Conservation (phyloP, 805 yeast species). For the Suhomyces pyralidae region DNA sequence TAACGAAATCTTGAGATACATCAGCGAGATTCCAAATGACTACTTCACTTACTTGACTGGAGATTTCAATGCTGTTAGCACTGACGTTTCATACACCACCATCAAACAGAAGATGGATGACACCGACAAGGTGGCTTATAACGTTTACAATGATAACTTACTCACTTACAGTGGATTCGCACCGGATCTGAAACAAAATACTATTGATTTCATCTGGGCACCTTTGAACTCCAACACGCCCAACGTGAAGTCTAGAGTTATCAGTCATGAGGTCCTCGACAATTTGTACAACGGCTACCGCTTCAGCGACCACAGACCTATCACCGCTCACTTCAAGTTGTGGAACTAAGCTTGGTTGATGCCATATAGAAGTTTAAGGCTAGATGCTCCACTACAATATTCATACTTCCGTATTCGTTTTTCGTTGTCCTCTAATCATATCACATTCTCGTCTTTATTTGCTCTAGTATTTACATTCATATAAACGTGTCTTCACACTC, state of each 20-base stretch:
- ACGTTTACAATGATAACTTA: constrained; percentile 22
- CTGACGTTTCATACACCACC: constrained; percentile 24
- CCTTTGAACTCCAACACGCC: constrained; percentile 24
- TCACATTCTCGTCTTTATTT: background rate
- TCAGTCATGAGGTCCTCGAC: constrained; percentile 30
- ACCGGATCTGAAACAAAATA: constrained; percentile 16
- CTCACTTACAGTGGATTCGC: constrained; percentile 43
- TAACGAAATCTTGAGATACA: constrained; percentile 27
- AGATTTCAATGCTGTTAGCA: constrained; percentile 48
- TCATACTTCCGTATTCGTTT: background rate
- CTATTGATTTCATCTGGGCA: constrained; percentile 39
- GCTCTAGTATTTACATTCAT: background rate
- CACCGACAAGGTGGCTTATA: constrained; percentile 11
- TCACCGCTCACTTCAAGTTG: constrained; percentile 28
- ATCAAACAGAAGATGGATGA: constrained; percentile 37
- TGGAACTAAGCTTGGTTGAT: background rate
- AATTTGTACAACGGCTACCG: constrained; percentile 33
- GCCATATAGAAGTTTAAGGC: too few species aligned
- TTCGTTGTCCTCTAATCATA: background rate
- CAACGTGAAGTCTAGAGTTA: constrained; percentile 16
- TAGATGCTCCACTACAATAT: background rate
- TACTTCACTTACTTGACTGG: constrained; percentile 47
- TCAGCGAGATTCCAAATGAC: constrained; percentile 21
- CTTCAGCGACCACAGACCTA: constrained; percentile 49
- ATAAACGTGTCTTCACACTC: background rate